phyloP scores from a whole-genome alignment of 2,329 filamentous ascomycete genomes.

The Graphium sp. region DNA sequence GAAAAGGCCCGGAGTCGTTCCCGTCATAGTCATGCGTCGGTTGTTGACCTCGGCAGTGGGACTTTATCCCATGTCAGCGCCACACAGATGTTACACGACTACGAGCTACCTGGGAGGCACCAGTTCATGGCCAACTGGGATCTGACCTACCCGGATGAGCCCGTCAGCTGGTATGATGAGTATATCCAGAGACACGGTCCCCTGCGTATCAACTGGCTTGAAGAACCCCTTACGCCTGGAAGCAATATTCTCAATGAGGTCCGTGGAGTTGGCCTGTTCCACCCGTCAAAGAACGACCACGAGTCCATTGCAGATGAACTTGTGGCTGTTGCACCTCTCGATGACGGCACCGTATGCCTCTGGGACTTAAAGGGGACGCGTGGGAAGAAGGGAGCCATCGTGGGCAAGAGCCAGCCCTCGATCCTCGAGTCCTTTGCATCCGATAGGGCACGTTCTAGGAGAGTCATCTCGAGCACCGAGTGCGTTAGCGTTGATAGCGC shows the following conservation, averaged over 20 bases:
- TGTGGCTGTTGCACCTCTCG: conserved; percentile 59
- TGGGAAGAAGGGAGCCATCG: conserved; percentile 39
- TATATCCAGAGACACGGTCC: conserved; percentile 70
- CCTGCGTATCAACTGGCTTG: conserved; percentile 61
- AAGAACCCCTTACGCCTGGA: conserved; percentile 34
- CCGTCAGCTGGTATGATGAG: conserved; percentile 72
- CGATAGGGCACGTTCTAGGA: conserved; percentile 33
- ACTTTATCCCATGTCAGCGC: background rate
- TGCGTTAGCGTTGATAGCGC: conserved; percentile 65
- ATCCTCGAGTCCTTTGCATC: conserved; percentile 37
- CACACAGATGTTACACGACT: too few relatives aligned
- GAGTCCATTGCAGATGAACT: conserved; percentile 23
- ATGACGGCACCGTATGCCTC: conserved; percentile 70
- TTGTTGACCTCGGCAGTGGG: too few relatives aligned
- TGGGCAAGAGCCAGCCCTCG: conserved; percentile 48
- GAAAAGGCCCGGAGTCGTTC: background rate
- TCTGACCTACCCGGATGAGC: conserved; percentile 54
- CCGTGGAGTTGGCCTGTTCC: conserved; percentile 55
- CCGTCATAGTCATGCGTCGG: background rate
- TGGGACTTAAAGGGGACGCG: conserved; percentile 57
- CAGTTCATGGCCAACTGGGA: conserved; percentile 70
- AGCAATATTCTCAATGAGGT: conserved; percentile 41
- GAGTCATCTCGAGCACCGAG: conserved; percentile 60
- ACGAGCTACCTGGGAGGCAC: too few relatives aligned
- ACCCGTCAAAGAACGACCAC: conserved; percentile 22